These are phyloP conservation scores for Agroathelia rolfsii DNA, from an alignment of 1,284 basidiomycete species.

Conservation along the genomic window DNA sequence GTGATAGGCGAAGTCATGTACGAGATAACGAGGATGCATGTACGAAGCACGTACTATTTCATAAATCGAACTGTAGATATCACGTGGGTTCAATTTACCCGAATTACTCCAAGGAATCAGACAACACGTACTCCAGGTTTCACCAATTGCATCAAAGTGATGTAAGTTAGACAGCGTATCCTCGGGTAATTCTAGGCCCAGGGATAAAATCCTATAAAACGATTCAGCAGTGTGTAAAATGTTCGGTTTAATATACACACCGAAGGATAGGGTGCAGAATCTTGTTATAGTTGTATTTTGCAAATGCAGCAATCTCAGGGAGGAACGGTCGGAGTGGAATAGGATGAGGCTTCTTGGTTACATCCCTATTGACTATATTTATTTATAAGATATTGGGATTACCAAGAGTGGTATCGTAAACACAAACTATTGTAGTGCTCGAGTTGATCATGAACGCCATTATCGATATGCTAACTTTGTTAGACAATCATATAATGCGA, in stretches of 20 bases:
- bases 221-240: neutral
- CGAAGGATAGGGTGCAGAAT: constrained; percentile 17
- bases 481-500: no score
- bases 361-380: constrained; percentile 17
- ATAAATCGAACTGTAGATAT: constrained; percentile 41
- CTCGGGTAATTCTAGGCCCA: constrained; percentile 22
- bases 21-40: neutral
- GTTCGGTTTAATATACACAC: no score
- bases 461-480: constrained; percentile 22
- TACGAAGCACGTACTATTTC: constrained; percentile 33
- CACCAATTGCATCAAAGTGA: constrained; percentile 16
- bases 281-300: constrained; percentile 18
- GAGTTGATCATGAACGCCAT: constrained; percentile 23
- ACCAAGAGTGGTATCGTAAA: no score
- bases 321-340: constrained; percentile 25
- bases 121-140: constrained; percentile 18
- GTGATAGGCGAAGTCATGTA: neutral
- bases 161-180: constrained; percentile 23
- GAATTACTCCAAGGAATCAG: neutral
- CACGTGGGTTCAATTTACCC: no score
- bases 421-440: no score
- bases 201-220: constrained; percentile 19
- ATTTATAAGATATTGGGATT: no score
- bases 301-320: constrained; percentile 27
- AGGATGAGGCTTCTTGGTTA: constrained; percentile 18